Percentiles rank a stretch among this genome's conserved stretches.
These are phyloP conservation scores for Curvularia sp. DNA, from an alignment of 2,329 filamentous ascomycete genomes.

Conservation along the genomic window DNA sequence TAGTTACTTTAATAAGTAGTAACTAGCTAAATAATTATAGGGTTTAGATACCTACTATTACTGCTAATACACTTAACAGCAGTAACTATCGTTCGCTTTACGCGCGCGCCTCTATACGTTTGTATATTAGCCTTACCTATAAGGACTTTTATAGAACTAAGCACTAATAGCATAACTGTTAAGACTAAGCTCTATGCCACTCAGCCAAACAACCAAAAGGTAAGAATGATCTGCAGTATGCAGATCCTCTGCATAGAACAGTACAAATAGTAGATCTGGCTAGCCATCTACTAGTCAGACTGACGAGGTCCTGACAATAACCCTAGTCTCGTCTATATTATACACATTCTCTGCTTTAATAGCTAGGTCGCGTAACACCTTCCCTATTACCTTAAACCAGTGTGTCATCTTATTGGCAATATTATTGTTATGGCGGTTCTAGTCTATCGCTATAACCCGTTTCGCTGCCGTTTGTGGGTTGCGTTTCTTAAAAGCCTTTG, in stretches of 20 bases:
- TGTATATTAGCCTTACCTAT: slow-evolving; percentile 29
- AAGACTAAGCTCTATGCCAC: too few relatives aligned
- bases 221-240: too few relatives aligned
- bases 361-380: slow-evolving; percentile 18
- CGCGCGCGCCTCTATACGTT: slow-evolving; percentile 27
- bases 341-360: slow-evolving; percentile 32
- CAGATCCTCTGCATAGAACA: too few relatives aligned
- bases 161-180: slow-evolving; percentile 15
- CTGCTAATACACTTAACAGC: background rate
- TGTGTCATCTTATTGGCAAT: slow-evolving; percentile 31
- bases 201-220: too few relatives aligned
- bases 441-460: slow-evolving; percentile 28
- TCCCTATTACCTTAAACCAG: slow-evolving; percentile 29
- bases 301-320: too few relatives aligned
- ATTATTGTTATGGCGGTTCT: slow-evolving; percentile 20
- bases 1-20: background rate
- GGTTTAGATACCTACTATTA: background rate
- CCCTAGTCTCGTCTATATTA: slow-evolving; percentile 19
- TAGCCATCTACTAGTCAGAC: too few relatives aligned
- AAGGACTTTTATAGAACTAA: slow-evolving; percentile 25
- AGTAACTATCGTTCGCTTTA: slow-evolving; percentile 17
- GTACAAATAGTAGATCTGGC: too few relatives aligned
- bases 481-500: slow-evolving; percentile 23
- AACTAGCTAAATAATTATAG: background rate
- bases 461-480: slow-evolving; percentile 23